Percentiles rank a stretch among this genome's conserved stretches.
Evolutionary conservation across 2,329 filamentous ascomycete species (phyloP).

Genomic region (Ascocoryne sarcoides): DNA sequence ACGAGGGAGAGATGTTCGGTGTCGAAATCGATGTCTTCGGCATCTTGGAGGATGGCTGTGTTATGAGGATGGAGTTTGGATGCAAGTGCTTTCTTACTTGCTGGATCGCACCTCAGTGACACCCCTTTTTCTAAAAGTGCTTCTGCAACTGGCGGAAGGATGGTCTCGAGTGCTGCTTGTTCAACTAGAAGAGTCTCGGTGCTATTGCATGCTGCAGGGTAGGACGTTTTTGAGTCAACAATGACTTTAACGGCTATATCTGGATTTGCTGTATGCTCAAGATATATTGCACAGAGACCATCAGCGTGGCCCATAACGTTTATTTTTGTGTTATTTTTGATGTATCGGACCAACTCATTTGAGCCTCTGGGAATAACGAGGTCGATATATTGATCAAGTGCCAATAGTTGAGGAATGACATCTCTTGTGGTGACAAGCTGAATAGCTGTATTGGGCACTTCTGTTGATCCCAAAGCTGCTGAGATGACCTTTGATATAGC

Average conservation of each 20-base stretch:
- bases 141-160: constrained; percentile 64
- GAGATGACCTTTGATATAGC: constrained; percentile 84
- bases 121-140: constrained; percentile 72
- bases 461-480: constrained; percentile 58
- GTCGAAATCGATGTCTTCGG: constrained; percentile 63
- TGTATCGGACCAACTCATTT: constrained; percentile 44
- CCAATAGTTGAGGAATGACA: constrained; percentile 78
- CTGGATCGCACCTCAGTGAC: constrained; percentile 67
- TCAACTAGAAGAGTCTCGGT: constrained; percentile 89
- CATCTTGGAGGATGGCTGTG: constrained; percentile 49
- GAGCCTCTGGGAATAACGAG: constrained; percentile 75
- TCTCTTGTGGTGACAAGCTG: constrained; percentile 93
- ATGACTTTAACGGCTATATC: constrained; percentile 67
- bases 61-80: constrained; percentile 35
- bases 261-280: constrained; percentile 69
- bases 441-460: constrained; percentile 77
- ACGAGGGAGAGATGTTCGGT: constrained; percentile 86
- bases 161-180: constrained; percentile 53
- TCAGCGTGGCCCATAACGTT: constrained; percentile 95
- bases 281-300: constrained; percentile 79
- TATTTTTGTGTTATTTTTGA: constrained; percentile 86
- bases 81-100: constrained; percentile 55
- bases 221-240: constrained; percentile 87
- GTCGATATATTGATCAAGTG: constrained; percentile 80
- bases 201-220: constrained; percentile 91